Conservation (phyloP, 225 moss, liverwort and hornwort genomes). For the Asterella californica region DNA sequence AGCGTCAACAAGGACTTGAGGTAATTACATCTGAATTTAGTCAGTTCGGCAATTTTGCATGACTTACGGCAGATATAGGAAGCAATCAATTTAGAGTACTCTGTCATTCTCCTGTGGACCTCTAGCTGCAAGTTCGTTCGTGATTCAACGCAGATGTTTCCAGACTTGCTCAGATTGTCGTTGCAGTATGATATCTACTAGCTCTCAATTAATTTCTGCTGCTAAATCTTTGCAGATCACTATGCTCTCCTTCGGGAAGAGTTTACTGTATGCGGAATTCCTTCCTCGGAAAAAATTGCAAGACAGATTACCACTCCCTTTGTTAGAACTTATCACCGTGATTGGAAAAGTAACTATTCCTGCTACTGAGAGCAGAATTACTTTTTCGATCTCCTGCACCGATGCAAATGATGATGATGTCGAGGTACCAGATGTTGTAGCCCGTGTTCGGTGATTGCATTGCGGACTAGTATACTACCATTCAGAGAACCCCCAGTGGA, state of each 20-base stretch:
- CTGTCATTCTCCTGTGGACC: not conserved
- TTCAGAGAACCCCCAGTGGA: not conserved
- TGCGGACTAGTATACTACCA: not conserved
- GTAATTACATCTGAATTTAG: slow-evolving; percentile 27
- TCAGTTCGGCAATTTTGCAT: not conserved
- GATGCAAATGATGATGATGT: slow-evolving; percentile 84
- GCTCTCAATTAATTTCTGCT: not conserved
- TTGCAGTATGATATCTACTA: not conserved
- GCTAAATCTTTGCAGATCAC: slow-evolving; percentile 56
- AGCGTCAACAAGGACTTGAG: slow-evolving; percentile 95
- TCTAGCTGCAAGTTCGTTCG: not conserved
- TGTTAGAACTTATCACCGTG: slow-evolving; percentile 75
- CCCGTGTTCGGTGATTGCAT: slow-evolving; percentile 62
- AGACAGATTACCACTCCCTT: slow-evolving; percentile 77
- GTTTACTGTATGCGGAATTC: slow-evolving; percentile 94
- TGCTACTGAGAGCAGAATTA: slow-evolving; percentile 69
- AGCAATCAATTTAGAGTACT: not conserved
- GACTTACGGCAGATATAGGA: not conserved
- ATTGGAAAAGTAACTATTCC: slow-evolving; percentile 88
- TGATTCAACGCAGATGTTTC: not conserved
- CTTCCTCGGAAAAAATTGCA: slow-evolving; percentile 85
- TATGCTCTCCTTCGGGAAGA: slow-evolving; percentile 91
- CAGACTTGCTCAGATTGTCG: not conserved
- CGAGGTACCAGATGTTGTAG: slow-evolving; percentile 87
- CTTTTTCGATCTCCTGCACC: slow-evolving; percentile 88